Base-by-base conservation (phyloP, 139 green algal species). In the Chlamydomonas sp. region DNA sequence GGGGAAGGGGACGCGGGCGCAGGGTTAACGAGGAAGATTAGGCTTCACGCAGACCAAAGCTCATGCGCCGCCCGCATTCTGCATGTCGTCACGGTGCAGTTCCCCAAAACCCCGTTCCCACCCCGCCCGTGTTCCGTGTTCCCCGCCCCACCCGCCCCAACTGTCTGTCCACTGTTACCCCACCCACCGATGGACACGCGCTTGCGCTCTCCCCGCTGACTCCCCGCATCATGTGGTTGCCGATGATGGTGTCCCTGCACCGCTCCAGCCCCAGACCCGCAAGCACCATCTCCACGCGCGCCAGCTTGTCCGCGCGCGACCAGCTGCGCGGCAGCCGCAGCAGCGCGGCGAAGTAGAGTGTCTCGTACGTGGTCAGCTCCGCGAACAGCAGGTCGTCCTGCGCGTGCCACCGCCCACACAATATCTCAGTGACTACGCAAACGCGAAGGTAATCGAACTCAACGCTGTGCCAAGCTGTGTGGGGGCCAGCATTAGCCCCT, bases 361-460 rank as follows among this genome's bases (percentile, higher is more conserved):
- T 97, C 89, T 97, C 95, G 63, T 96, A 95, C 57, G 97, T 94
- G 1, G 95, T 98, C 73, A 98, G 91, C 17, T 89, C 88, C 76
- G 95, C 93, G 89, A 95, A 97, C 61, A 99, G 89, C 76, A 98
- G 83, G 92, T 99, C 97, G 80, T 99, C 97, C 93, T 99, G 96
- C 18, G 85, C 63, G 49, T 84, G 73, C 7, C 49, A 49, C 31
- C 31, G 31, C 31, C 31, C 31, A 49, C 31, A 49, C 31, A 49
- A 49, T 49, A 49, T 49, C 31, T 49, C 31, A 49, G 31, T 49
- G 31, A 49, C 31, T 49, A 49, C 31, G 31, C 31, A 49, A 49
- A 49, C 31, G 31, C 31, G 31, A 49, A 49, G 31, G 31, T 49
- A 49, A 49, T 49, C 31, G 31, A 49, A 49, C 31, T 49, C 31